Evolutionary conservation across 257 asterid species (phyloP).

Genomic region (Euphrasia confusa): DNA sequence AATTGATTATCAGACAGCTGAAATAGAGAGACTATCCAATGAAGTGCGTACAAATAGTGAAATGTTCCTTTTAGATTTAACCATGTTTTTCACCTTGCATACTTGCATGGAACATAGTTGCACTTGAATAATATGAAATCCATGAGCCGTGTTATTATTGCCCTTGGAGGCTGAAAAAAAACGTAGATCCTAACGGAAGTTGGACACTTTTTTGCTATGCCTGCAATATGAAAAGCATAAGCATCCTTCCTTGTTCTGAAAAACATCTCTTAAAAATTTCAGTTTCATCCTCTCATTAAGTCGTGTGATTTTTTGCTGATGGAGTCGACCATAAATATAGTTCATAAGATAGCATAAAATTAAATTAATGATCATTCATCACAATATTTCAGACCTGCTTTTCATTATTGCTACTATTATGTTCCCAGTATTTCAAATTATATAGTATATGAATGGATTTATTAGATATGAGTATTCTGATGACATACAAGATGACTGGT

Average conservation of each 20-base stretch:
- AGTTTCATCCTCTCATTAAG: no score
- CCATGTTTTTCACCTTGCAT: slow-evolving; percentile 6
- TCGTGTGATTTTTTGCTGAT: slow-evolving; percentile 16
- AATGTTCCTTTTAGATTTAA: slow-evolving; percentile 13
- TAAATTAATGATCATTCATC: slow-evolving; percentile 12
- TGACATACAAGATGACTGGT: slow-evolving; percentile 8
- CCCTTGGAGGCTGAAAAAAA: slow-evolving; percentile 4
- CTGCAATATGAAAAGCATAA: slow-evolving; percentile 11
- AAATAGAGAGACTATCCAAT: slow-evolving; percentile 60
- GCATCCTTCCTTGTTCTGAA: slow-evolving; percentile 11
- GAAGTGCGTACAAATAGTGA: slow-evolving; percentile 51
- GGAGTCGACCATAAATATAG: background rate
- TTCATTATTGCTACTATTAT: slow-evolving; percentile 8
- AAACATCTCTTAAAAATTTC: no score
- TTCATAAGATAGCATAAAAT: slow-evolving; percentile 5
- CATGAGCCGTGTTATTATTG: slow-evolving; percentile 7
- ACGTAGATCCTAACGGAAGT: background rate
- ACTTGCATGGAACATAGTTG: slow-evolving; percentile 10
- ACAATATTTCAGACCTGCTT: slow-evolving; percentile 2
- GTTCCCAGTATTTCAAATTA: background rate
- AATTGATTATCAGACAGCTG: slow-evolving; percentile 66
- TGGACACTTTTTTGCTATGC: background rate
- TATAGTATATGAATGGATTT: background rate
- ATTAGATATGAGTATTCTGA: background rate
- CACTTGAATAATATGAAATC: slow-evolving; percentile 4